Percentiles rank a stretch among this genome's conserved stretches.
Evolutionary conservation across 2,329 filamentous ascomycete genomes (phyloP).

Genomic region (Triangularia verruculosa): DNA sequence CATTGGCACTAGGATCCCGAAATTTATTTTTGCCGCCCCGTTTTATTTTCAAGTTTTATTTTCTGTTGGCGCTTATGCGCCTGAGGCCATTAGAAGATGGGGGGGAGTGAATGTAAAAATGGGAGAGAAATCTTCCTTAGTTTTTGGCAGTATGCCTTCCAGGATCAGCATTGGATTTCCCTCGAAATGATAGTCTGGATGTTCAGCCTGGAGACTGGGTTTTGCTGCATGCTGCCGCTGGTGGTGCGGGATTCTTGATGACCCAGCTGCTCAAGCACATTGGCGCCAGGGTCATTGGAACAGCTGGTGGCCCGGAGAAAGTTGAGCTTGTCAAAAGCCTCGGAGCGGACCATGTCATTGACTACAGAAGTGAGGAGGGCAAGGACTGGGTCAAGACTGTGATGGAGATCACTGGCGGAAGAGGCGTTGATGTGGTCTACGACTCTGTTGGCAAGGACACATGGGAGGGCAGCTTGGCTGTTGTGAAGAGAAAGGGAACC

Average conservation of each 20-base stretch:
- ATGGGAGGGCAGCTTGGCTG: conserved; percentile 74
- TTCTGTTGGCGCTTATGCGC: too few species aligned
- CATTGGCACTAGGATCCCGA: background rate
- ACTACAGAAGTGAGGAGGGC: conserved; percentile 56
- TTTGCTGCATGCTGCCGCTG: conserved; percentile 80
- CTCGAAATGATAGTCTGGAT: too few species aligned
- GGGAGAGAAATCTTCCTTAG: too few species aligned
- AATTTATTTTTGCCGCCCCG: background rate
- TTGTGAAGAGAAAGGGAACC: conserved; percentile 71
- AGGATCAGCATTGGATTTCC: too few species aligned
- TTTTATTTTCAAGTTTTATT: background rate
- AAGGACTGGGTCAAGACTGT: conserved; percentile 54
- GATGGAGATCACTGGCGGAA: conserved; percentile 64
- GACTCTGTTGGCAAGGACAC: conserved; percentile 83
- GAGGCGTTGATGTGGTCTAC: conserved; percentile 74
- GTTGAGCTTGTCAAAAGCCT: conserved; percentile 64
- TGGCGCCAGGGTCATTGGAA: conserved; percentile 77
- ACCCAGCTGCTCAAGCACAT: conserved; percentile 70
- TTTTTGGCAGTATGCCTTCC: too few species aligned
- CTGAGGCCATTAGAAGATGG: too few species aligned
- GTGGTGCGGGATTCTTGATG: conserved; percentile 74
- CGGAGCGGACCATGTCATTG: conserved; percentile 71
- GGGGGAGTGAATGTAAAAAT: too few species aligned
- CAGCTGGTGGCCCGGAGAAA: conserved; percentile 72
- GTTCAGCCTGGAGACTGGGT: conserved; percentile 47